These are phyloP conservation scores for Westerdykella sp. DNA, from an alignment of 2,329 filamentous ascomycete species.

Conservation along the genomic window DNA sequence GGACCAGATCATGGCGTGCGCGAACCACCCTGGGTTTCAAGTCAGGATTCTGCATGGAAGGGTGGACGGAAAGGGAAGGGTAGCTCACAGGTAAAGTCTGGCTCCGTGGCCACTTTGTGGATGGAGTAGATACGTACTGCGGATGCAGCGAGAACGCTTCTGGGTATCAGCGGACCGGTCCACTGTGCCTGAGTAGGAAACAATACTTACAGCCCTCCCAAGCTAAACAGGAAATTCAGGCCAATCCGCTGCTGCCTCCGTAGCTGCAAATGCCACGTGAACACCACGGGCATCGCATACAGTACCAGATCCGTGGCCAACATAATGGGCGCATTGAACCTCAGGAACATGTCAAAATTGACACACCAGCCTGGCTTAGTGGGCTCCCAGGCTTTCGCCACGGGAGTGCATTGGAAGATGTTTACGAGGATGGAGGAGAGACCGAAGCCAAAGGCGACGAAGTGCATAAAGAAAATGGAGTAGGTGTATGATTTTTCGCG, in stretches of 20 bases:
- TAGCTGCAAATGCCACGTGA: slow-evolving; percentile 33
- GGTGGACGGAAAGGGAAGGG: neutral
- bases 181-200: neutral
- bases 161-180: neutral
- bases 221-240: slow-evolving; percentile 28
- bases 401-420: slow-evolving; percentile 34
- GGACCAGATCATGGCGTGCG: slow-evolving; percentile 27
- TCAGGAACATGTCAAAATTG: slow-evolving; percentile 32
- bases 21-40: slow-evolving; percentile 8
- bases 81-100: slow-evolving; percentile 24
- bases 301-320: slow-evolving; percentile 35
- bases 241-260: slow-evolving; percentile 28
- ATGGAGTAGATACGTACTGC: slow-evolving; percentile 22
- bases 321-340: slow-evolving; percentile 35
- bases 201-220: slow-evolving; percentile 26
- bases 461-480: slow-evolving; percentile 31
- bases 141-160: slow-evolving; percentile 25
- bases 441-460: slow-evolving; percentile 32
- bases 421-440: slow-evolving; percentile 29
- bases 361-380: slow-evolving; percentile 27
- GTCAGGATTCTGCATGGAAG: neutral
- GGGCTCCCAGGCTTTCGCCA: slow-evolving; percentile 28
- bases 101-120: slow-evolving; percentile 15
- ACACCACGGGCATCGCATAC: slow-evolving; percentile 35
- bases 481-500: slow-evolving; percentile 15